Base-by-base conservation (phyloP, 768 basidiomycete genomes). In the Hirschioporus abietinus region DNA sequence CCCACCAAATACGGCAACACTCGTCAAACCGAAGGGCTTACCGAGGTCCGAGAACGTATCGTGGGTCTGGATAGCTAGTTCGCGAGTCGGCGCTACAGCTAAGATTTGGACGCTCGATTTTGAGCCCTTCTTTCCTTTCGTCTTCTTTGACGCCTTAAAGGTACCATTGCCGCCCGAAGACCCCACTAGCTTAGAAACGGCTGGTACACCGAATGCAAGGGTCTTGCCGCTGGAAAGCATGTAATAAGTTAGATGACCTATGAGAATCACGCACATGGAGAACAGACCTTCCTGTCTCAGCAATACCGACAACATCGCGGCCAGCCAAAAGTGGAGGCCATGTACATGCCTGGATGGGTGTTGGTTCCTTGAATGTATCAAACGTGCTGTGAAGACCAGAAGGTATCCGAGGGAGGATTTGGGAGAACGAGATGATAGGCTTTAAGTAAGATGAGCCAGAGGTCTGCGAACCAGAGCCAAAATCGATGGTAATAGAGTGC, bases 21-120 rank as follows among this genome's bases (percentile, higher is more conserved):
- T 90, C 1, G 84, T 85, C 67, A 96, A 88, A 1, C 86, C 87
- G 67, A 91, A 88, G 4, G 87, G 84, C 68, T 85, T 85, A 5
- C 93, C 93, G 7, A 98, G 82, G 2, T 81, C 81, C 5, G 83
- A 81, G 57, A 99, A 82, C 1, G 91, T 90, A 23, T 93, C 90
- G 72, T 96, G 93, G 1, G 94, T 98, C 76, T 99, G 97, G 63
- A 97, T 84, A 0, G 97, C 97, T 24, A 99, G 85, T 78, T 99
- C 97, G 58, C 97, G 90, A 0, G 97, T 99, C 0, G 97, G 97
- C 1, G 96, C 93, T 9, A 99, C 81, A 60, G 99, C 90, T 9
- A 97, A 85, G 15, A 90, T 84, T 2, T 84, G 85, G 10, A 89
- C 80, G 0, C 80, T 78, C 64, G 78, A 76, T 65, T 70, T 71